Evolutionary conservation across 768 basidiomycete species (phyloP).

Genomic region (Candolleomyces aberdarensis): DNA sequence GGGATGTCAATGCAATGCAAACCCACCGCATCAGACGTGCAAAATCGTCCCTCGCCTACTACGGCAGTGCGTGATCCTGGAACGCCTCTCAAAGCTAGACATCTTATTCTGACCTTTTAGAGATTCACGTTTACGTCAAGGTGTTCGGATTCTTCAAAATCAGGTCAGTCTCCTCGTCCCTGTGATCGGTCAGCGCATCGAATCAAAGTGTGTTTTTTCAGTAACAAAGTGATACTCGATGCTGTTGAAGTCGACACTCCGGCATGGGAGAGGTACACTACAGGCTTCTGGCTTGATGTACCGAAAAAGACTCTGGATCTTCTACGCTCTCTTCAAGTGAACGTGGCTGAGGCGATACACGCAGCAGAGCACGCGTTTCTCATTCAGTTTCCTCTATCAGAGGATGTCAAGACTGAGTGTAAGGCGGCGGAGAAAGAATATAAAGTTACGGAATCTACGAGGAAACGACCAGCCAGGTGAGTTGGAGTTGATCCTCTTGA

Average conservation of each 20-base stretch:
- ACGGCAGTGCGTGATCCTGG: constrained; percentile 55
- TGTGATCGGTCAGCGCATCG: neutral
- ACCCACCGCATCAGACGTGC: constrained; percentile 73
- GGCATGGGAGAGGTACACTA: constrained; percentile 69
- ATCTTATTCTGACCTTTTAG: constrained; percentile 29
- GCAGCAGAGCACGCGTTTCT: constrained; percentile 82
- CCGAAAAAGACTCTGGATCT: constrained; percentile 49
- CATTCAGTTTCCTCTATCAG: constrained; percentile 67
- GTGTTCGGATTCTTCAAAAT: constrained; percentile 90
- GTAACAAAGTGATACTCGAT: constrained; percentile 67
- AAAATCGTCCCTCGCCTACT: constrained; percentile 56
- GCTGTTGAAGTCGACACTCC: constrained; percentile 75
- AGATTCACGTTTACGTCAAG: constrained; percentile 58
- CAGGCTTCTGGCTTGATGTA: constrained; percentile 79
- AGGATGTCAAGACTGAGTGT: constrained; percentile 80
- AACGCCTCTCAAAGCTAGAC: neutral
- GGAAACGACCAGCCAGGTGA: constrained; percentile 71
- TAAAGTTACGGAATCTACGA: constrained; percentile 41
- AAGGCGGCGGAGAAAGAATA: constrained; percentile 77
- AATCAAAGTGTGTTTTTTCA: constrained; percentile 20
- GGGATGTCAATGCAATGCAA: constrained; percentile 74
- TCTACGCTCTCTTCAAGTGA: constrained; percentile 53
- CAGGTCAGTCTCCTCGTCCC: constrained; percentile 36
- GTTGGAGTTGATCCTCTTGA: neutral
- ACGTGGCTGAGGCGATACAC: constrained; percentile 79